Evolutionary conservation across 345 rosid genomes (phyloP).

Genomic region (Sonneratia alba): DNA sequence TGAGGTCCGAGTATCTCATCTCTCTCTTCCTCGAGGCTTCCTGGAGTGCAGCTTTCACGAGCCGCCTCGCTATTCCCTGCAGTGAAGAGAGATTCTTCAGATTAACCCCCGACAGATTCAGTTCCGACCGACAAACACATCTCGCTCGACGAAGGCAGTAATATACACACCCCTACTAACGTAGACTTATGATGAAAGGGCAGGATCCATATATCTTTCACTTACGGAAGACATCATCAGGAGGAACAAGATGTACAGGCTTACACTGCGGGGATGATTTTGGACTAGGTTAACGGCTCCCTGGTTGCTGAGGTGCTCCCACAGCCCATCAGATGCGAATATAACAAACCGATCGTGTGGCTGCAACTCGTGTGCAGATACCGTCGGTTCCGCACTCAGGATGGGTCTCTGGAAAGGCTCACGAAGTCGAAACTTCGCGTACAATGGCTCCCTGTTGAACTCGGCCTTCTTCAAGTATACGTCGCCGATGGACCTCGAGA

Average conservation of each 20-base stretch:
- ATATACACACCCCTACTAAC: background rate
- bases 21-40: slow-evolving; percentile 93
- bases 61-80: slow-evolving; percentile 79
- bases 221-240: too few species aligned
- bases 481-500: slow-evolving; percentile 46
- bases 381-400: slow-evolving; percentile 39
- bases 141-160: background rate
- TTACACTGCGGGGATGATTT: slow-evolving; percentile 32
- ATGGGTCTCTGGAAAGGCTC: slow-evolving; percentile 37
- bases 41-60: slow-evolving; percentile 75
- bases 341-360: slow-evolving; percentile 37
- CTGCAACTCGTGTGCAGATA: slow-evolving; percentile 30
- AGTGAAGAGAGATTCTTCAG: background rate
- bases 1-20: slow-evolving; percentile 92
- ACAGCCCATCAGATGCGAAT: slow-evolving; percentile 48
- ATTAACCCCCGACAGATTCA: background rate
- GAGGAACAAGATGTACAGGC: background rate
- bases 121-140: background rate
- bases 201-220: too few species aligned
- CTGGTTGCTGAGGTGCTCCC: slow-evolving; percentile 52
- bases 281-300: slow-evolving; percentile 44
- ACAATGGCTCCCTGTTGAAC: slow-evolving; percentile 42
- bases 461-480: slow-evolving; percentile 41
- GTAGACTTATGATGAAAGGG: background rate
- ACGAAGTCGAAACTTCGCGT: slow-evolving; percentile 30